Base-by-base conservation (phyloP, 2,329 filamentous ascomycete species). In the Cryphonectria nitschkei region DNA sequence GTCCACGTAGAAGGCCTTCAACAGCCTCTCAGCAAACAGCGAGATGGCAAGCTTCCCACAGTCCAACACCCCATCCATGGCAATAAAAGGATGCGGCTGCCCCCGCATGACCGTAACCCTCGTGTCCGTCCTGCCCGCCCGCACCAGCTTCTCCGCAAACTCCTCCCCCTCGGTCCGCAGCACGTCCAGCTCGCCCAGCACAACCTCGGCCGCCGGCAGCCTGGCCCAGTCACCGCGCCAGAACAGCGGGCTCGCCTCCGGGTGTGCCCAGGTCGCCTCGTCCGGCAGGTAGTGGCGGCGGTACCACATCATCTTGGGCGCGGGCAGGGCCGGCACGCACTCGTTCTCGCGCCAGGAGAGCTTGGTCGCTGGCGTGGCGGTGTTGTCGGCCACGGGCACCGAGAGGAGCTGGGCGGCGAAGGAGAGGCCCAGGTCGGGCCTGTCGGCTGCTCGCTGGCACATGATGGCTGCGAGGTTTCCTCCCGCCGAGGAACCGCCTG, bases 261-360 rank as follows among this genome's bases (percentile, higher is more conserved):
- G 84, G 46, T 87, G 79, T 2, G 76, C 74, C 82, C 85, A 84
- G 68, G 84, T 81, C 1, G 75, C 75, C 34, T 80, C 69, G 58
- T 85, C 78, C 0, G 87, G 86, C 1, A 90, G 81, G 77, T 89
- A 89, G 76, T 87, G 85, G 26, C 82, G 76, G n/a, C 87, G 81
- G 75, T 88, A 90, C 87, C 88, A 89, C 65, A 87, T 76, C 87
- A 89, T 89, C 77, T 89, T 89, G 3, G 79, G 79, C 0, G 86
- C 85, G 0, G 87, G 84, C 1, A 89, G 80, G 0, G 86, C 85
- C 0, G 86, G 83, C 0, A 83, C 82, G 74, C 84, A 80, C 74
- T 88, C 80, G 75, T 86, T 87, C 61, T 83, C 81, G 22, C 77
- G 80, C 81, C 85, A 90, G 3, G 85, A 84, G 0, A 77, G 75